Evolutionary conservation across 2,329 filamentous ascomycete genomes (phyloP), one percentile per base, ranked within the genome.

Genomic region (Aspergillus versicolor): DNA sequence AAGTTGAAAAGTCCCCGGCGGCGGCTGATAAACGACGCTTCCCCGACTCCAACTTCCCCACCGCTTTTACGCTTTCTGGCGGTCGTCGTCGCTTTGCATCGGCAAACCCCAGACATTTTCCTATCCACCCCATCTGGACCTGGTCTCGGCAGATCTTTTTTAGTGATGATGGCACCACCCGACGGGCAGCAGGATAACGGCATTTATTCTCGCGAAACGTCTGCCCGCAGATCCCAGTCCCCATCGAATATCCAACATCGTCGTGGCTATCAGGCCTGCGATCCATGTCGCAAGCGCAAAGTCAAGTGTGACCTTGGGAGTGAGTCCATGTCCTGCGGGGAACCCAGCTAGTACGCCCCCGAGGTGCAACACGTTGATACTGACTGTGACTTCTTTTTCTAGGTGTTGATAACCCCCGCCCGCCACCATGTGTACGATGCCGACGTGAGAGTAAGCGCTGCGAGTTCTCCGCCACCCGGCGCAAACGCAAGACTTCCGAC

Each of bases 381-480:
- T 57, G 43, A 57, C 54, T 45, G 13, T 15, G 30, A 62, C 48
- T 53, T 41, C 46, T 51, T 48, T 54, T 48, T 54, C 15, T 52
- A 79, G 77, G 76, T 68, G 93, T 97, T 71, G 94, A 97, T 77
- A 93, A 94, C 67, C 94, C 94, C 22, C 87, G 92, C 75, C 91
- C 96, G 67, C 93, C 93, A 54, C 94, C 94, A 2, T 99, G 94
- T 74, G 90, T 93, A 58, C 87, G 94, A 70, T 99, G 94, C 73
- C 88, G 92, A 52, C 88, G 94, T 65, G 94, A 99, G 80, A 91
- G 88, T 78, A 97, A 97, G 75, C 89, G 96, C 68, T 99, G 94
- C 80, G 96, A 89, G 82, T 99, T 99, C 80, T 96, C 92, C 61
- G 91, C 92, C 19, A 97, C 92, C 32, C 84, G 94, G 50, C 87